Base-by-base conservation (phyloP, 129 eudicot genomes). In the Artemisia tridentata region DNA sequence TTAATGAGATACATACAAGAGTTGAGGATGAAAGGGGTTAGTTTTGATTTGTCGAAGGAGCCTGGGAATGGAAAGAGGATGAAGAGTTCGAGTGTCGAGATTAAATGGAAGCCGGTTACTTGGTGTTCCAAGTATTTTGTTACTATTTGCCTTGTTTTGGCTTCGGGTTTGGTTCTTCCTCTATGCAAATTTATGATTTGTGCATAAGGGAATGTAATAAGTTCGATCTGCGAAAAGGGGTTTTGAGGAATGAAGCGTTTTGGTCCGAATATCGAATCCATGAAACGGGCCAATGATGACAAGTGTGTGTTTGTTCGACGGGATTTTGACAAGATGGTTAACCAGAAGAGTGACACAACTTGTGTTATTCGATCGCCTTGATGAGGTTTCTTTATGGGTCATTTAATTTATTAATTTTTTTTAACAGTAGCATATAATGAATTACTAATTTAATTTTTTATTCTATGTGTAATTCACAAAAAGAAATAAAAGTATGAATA, bases 21-120 rank as follows among this genome's bases (percentile, higher is more conserved):
- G 67, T 65, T 92, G 79, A 81, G 95, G 79, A 86, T 88, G 90
- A 92, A 92, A 71, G 98, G 98, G 63, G 83, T 84, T 1, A 81
- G 96, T 46, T 88, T 92, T 43, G 96, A 88, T 83, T 18, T 92
- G 77, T 69, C 80, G 6, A 86, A 83, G 50, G 98, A 85, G 75
- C 95, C 91, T 2, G 75, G 75, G 17, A 81, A 45, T 50, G 87
- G 83, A 20, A 85, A 81, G 48, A 84, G 80, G 76, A 77, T 86
- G 85, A 92, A 92, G 85, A 83, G 95, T 71, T 92, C 98, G 7
- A 92, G 96, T 43, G 98, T 92, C 3, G 98, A 88, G 88, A 86
- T 92, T 59, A 92, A 84, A 31, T 92, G 98, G 98, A 83, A 69
- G 79, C 98, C 95, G 0, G 2, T 84, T 7, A 72, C 84, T 46